A percentile compares a stretch with the other conserved stretches of the same genome.
Evolutionary conservation across 139 green algal genomes (phyloP).

Genomic region (Volvox reticuliferus): DNA sequence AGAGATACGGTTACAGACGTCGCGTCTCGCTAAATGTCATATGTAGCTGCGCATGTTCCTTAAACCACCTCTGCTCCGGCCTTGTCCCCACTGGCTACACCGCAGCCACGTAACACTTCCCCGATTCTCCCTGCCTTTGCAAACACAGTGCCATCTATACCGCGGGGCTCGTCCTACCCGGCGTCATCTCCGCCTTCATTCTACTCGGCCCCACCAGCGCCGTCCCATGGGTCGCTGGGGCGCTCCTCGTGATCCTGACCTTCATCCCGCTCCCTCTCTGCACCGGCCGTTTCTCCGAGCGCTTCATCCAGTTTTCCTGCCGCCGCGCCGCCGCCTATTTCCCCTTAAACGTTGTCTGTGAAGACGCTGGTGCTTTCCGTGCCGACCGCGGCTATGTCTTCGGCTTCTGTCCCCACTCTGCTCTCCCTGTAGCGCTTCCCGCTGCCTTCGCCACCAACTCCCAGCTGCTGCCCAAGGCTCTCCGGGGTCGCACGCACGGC

Average conservation of each 20-base stretch:
- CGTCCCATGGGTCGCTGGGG: not conserved
- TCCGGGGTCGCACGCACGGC: constrained; percentile 38
- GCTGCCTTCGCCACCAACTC: constrained; percentile 24
- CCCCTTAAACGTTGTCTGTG: not conserved
- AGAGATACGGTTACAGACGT: no score
- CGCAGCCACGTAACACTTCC: no score
- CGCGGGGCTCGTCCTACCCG: not conserved
- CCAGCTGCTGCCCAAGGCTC: constrained; percentile 31
- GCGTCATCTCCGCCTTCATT: not conserved
- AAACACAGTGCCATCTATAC: constrained; percentile 26
- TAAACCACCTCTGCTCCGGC: no score
- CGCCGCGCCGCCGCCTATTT: constrained; percentile 14
- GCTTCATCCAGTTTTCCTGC: constrained; percentile 6
- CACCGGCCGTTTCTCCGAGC: constrained; percentile 24
- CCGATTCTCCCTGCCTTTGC: no score
- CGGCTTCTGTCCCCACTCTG: constrained; percentile 39
- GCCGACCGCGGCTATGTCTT: constrained; percentile 15
- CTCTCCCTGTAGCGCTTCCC: constrained; percentile 45
- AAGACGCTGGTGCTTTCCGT: constrained; percentile 22
- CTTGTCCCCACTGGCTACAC: no score
- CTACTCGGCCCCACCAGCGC: not conserved
- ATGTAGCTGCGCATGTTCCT: no score
- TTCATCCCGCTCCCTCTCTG: constrained; percentile 15
- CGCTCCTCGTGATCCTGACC: not conserved
- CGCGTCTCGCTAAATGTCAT: no score